Evolutionary conservation across 192 early-diverging fungal genomes (phyloP).

Genomic region (Backusella australiensis): DNA sequence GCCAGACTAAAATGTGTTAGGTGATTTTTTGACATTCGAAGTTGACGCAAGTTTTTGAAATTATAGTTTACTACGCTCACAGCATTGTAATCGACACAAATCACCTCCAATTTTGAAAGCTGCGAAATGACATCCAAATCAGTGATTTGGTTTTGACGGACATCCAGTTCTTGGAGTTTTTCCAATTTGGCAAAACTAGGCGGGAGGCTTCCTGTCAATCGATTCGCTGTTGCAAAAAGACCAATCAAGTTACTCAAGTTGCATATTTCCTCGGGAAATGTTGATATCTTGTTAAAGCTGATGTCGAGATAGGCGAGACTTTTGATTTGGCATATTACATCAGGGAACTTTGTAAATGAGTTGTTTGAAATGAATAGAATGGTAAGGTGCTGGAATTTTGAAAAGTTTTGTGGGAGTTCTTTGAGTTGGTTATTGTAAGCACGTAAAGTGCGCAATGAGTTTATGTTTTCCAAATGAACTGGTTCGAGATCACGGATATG

Average conservation of each 20-base stretch:
- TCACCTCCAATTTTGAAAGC: conserved; percentile 55
- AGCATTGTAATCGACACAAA: conserved; percentile 71
- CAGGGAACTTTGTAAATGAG: conserved; percentile 66
- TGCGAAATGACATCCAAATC: conserved; percentile 55
- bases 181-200: conserved; percentile 52
- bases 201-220: conserved; percentile 69
- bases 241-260: conserved; percentile 56
- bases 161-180: conserved; percentile 70
- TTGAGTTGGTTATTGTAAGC: conserved; percentile 76
- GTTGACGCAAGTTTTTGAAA: conserved; percentile 48
- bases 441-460: conserved; percentile 57
- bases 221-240: conserved; percentile 75
- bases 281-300: conserved; percentile 77
- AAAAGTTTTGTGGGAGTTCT: conserved; percentile 62
- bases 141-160: conserved; percentile 79
- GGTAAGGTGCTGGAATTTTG: conserved; percentile 52
- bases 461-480: conserved; percentile 58
- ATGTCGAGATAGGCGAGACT: conserved; percentile 72
- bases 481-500: conserved; percentile 62
- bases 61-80: conserved; percentile 60
- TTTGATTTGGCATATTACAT: conserved; percentile 58
- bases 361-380: conserved; percentile 82
- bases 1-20: conserved; percentile 65
- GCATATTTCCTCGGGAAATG: conserved; percentile 72
- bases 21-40: conserved; percentile 66